Evolutionary conservation across 1,284 basidiomycete genomes (phyloP).

Genomic region (Tylopilus sp.): DNA sequence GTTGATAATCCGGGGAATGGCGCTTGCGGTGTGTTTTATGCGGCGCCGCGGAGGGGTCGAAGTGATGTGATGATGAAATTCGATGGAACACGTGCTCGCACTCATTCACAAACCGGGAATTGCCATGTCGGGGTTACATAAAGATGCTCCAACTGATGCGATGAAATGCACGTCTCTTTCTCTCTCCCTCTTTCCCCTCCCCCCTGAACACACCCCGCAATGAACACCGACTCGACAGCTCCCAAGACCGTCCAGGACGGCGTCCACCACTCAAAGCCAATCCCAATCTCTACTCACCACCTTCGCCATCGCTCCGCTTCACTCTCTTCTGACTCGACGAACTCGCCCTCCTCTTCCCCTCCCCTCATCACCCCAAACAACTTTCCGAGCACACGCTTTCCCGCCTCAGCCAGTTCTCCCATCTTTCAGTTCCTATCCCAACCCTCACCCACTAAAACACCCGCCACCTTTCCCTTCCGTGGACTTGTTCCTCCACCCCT

Average conservation of each 20-base stretch:
- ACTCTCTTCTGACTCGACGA: constrained; percentile 51
- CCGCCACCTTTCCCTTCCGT: constrained; percentile 59
- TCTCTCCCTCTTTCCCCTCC: background rate
- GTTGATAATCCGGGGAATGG: constrained; percentile 15
- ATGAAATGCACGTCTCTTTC: background rate
- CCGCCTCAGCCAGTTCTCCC: constrained; percentile 60
- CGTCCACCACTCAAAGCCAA: constrained; percentile 57
- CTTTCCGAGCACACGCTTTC: constrained; percentile 38
- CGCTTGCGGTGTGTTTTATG: constrained; percentile 3
- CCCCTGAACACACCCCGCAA: constrained; percentile 2
- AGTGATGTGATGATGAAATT: constrained; percentile 11
- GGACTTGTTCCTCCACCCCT: constrained; percentile 52
- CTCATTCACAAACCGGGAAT: constrained; percentile 21
- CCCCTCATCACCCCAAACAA: constrained; percentile 38
- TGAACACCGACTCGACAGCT: constrained; percentile 10
- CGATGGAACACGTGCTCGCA: constrained; percentile 23
- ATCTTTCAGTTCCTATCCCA: constrained; percentile 66
- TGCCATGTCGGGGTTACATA: constrained; percentile 33
- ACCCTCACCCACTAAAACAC: constrained; percentile 47
- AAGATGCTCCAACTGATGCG: constrained; percentile 1
- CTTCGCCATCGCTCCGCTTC: constrained; percentile 52
- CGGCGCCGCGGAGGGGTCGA: constrained; percentile 1
- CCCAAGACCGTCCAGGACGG: constrained; percentile 19
- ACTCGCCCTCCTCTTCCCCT: constrained; percentile 48
- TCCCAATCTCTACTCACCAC: constrained; percentile 49